phyloP scores from a whole-genome alignment of 1,284 basidiomycete genomes.

The Puccinia coronata region DNA sequence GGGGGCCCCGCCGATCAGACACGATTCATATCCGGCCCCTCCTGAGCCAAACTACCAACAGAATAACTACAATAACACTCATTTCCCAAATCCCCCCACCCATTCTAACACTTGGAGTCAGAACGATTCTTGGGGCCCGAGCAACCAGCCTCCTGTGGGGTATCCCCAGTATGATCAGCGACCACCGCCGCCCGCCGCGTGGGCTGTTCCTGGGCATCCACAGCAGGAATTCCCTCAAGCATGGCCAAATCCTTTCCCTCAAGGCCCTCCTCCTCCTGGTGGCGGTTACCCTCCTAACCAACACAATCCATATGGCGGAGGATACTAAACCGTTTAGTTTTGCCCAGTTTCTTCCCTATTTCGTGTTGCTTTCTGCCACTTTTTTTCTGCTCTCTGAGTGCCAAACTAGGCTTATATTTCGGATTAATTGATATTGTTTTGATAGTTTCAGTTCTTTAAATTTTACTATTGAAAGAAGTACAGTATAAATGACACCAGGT shows the following conservation, averaged over 20 bases:
- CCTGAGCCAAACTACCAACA: not conserved
- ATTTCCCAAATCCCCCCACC: not conserved
- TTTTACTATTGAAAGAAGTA: no score
- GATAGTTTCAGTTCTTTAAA: no score
- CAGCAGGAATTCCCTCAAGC: constrained; percentile 10
- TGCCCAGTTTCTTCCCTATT: not conserved
- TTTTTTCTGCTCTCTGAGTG: not conserved
- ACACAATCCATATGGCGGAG: not conserved
- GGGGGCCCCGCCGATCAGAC: constrained; percentile 15
- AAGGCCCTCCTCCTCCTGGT: constrained; percentile 1
- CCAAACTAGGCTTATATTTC: no score
- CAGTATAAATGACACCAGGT: no score
- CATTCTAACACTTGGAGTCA: constrained; percentile 17
- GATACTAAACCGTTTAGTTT: not conserved
- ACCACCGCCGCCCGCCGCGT: constrained; percentile 14
- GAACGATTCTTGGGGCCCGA: not conserved
- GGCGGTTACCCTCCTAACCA: constrained; percentile 2
- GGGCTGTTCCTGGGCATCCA: not conserved
- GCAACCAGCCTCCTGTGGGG: not conserved
- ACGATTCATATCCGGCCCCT: constrained; percentile 8
- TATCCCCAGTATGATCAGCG: not conserved
- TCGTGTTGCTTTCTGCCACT: not conserved
- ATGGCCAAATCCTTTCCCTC: constrained; percentile 12
- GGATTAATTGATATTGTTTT: no score
- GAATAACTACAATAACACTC: not conserved